Evolutionary conservation across 139 green algal genomes (phyloP).

Genomic region (Chlorella vulgaris): DNA sequence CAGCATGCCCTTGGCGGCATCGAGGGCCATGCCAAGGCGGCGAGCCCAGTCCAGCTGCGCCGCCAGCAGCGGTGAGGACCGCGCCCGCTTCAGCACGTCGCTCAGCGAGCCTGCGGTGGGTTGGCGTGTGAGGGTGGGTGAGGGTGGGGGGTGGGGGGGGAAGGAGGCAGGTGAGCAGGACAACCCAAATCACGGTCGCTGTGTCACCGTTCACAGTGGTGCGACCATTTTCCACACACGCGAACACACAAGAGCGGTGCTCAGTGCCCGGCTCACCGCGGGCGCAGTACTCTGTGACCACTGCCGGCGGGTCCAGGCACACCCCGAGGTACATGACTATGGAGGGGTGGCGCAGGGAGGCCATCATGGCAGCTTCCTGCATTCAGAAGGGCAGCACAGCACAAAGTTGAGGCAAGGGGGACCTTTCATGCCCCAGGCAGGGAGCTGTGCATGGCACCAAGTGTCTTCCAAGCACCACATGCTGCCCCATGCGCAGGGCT

Average conservation of each 20-base stretch:
- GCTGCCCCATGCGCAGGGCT: no score
- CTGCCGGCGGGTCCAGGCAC: conserved; percentile 34
- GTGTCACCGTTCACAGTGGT: no score
- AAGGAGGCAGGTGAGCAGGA: no score
- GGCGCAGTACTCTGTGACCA: conserved; percentile 49
- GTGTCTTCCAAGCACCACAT: neutral
- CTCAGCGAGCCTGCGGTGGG: conserved; percentile 49
- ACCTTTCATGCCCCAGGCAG: neutral
- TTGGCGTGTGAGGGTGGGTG: neutral
- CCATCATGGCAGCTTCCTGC: conserved; percentile 58
- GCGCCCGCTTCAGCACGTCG: conserved; percentile 55
- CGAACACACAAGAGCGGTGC: no score
- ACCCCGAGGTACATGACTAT: conserved; percentile 63
- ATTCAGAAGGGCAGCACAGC: no score
- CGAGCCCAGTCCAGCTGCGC: conserved; percentile 57
- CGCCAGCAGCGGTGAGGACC: conserved; percentile 26
- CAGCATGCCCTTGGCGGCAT: conserved; percentile 65
- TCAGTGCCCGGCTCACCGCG: conserved; percentile 19
- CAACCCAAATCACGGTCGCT: no score
- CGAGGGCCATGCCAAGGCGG: conserved; percentile 60
- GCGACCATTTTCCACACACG: no score
- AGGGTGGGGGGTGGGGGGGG: neutral
- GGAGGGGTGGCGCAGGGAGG: conserved; percentile 57
- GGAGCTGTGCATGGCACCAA: neutral
- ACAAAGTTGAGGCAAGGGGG: no score